Conservation (phyloP, 495 filamentous ascomycete species). For the Penicillium taxi region DNA sequence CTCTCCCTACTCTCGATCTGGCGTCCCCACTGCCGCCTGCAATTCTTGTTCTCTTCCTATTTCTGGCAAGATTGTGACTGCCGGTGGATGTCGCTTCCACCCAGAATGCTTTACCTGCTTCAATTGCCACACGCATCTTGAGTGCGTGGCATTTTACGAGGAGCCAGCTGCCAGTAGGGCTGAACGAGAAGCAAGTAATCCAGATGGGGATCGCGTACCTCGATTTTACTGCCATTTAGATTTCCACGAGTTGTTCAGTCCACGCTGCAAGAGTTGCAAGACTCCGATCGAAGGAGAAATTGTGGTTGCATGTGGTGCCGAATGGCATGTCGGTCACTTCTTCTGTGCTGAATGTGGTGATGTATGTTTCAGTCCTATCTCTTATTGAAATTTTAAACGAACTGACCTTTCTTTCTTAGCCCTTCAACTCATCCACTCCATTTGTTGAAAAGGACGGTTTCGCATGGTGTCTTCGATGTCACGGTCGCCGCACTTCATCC, state of each 20-base stretch:
- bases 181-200: slow-evolving; percentile 55
- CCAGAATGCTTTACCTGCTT: slow-evolving; percentile 89
- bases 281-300: slow-evolving; percentile 98
- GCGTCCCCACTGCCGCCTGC: slow-evolving; percentile 63
- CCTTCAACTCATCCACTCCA: slow-evolving; percentile 71
- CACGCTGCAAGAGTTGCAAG: slow-evolving; percentile 90
- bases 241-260: slow-evolving; percentile 91
- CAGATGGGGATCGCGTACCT: slow-evolving; percentile 51
- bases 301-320: slow-evolving; percentile 80
- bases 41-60: slow-evolving; percentile 77
- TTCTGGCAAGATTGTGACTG: slow-evolving; percentile 80
- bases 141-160: slow-evolving; percentile 91
- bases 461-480: slow-evolving; percentile 92
- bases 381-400: background rate
- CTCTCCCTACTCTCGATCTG: slow-evolving; percentile 46
- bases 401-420: slow-evolving; percentile 29
- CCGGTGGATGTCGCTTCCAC: slow-evolving; percentile 77
- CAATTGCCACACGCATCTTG: slow-evolving; percentile 77
- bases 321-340: slow-evolving; percentile 98
- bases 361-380: slow-evolving; percentile 30
- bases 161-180: slow-evolving; percentile 66
- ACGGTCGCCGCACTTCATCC: slow-evolving; percentile 79
- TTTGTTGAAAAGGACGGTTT: slow-evolving; percentile 99
- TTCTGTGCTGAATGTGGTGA: slow-evolving; percentile 99
- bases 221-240: slow-evolving; percentile 97